phyloP scores from a whole-genome alignment of 1,139 yeast species.

The Candida pseudoviswanathii region DNA sequence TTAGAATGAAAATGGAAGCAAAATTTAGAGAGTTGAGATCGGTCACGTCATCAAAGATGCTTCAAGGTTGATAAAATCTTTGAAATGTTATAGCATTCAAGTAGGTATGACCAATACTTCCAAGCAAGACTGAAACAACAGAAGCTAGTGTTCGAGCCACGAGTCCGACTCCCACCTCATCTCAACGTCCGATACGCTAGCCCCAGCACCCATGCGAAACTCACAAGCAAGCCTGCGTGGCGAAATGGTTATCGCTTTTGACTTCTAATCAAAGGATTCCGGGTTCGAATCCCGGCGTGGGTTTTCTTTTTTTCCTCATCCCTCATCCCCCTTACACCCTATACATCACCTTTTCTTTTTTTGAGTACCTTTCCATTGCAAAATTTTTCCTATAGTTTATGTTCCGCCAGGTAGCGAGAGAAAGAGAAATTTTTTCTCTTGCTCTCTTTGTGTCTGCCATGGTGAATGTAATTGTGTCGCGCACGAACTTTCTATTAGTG shows the following conservation, averaged over 20 bases:
- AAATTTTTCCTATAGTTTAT: slow-evolving; percentile 28
- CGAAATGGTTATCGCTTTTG: slow-evolving; percentile 22
- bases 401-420: no score
- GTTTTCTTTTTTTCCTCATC: slow-evolving; percentile 10
- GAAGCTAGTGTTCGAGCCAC: no score
- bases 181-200: background rate
- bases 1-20: background rate
- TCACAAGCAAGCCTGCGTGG: slow-evolving; percentile 8
- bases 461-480: no score
- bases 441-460: no score
- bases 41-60: no score
- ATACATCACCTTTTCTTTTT: slow-evolving; percentile 51
- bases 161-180: no score
- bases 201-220: background rate
- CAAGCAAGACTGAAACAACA: no score
- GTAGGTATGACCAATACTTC: no score
- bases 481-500: no score
- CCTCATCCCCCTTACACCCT: slow-evolving; percentile 36
- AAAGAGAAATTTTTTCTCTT: slow-evolving; percentile 16
- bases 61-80: no score
- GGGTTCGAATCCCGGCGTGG: slow-evolving; percentile 22
- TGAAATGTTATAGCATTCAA: no score
- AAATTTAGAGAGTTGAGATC: no score
- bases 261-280: slow-evolving; percentile 21
- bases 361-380: background rate